Conservation (phyloP, 2,329 filamentous ascomycete genomes). For the Aspergillus spinulosporus region DNA sequence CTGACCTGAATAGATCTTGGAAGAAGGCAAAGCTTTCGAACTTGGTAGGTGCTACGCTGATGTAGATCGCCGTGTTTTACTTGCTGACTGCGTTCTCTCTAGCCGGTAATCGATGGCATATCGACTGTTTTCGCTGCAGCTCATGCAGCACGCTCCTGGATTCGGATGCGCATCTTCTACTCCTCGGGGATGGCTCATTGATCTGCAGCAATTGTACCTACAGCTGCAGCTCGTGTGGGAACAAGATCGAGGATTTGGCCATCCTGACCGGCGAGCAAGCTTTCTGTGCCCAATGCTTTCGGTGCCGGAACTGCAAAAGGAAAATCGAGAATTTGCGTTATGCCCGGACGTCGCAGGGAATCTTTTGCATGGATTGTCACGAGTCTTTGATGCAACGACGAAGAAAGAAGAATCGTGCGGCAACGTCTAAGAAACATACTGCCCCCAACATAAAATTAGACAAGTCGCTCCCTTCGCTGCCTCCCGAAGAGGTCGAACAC, state of each 20-base stretch:
- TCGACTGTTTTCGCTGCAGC: slow-evolving; percentile 98
- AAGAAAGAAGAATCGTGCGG: slow-evolving; percentile 77
- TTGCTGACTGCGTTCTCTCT: slow-evolving; percentile 34
- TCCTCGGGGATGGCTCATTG: slow-evolving; percentile 94
- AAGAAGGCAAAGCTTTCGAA: slow-evolving; percentile 98
- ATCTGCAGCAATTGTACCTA: slow-evolving; percentile 99
- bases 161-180: slow-evolving; percentile 93
- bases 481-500: slow-evolving; percentile 66
- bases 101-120: slow-evolving; percentile 98
- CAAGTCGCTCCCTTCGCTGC: slow-evolving; percentile 89
- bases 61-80: slow-evolving; percentile 13
- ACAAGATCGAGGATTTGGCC: slow-evolving; percentile 97
- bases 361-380: slow-evolving; percentile 99
- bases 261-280: slow-evolving; percentile 97
- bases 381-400: slow-evolving; percentile 93
- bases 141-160: slow-evolving; percentile 94
- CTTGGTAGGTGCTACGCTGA: slow-evolving; percentile 63
- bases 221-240: slow-evolving; percentile 92
- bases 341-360: slow-evolving; percentile 94
- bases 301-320: slow-evolving; percentile 95
- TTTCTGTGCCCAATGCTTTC: slow-evolving; percentile 95
- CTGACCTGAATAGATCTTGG: slow-evolving; percentile 69
- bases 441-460: slow-evolving; percentile 68
- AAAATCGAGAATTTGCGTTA: slow-evolving; percentile 99
- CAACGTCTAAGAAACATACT: slow-evolving; percentile 37